Percentiles rank a stretch among this genome's conserved stretches.
Conservation (phyloP, 768 basidiomycete species). For the Tylopilus plumbeoviolaceoides region DNA sequence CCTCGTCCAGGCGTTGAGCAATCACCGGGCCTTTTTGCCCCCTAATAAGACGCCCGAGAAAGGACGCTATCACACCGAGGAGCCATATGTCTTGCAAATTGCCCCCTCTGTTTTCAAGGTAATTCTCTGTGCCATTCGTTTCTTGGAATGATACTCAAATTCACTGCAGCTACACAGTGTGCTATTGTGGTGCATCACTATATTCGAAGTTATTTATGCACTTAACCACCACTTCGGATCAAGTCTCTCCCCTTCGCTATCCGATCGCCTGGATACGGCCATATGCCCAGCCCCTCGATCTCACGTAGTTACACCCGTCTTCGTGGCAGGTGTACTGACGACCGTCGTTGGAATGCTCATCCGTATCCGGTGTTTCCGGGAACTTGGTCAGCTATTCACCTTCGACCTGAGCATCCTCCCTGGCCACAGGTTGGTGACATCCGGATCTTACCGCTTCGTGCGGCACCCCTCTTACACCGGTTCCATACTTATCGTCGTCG, state of each 20-base stretch:
- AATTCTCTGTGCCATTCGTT: not conserved
- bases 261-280: constrained; percentile 30
- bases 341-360: constrained; percentile 43
- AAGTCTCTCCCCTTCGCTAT: constrained; percentile 32
- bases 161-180: constrained; percentile 43
- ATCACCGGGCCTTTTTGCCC: constrained; percentile 51
- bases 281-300: constrained; percentile 30
- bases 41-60: constrained; percentile 52
- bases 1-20: constrained; percentile 45
- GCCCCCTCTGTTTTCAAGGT: constrained; percentile 57
- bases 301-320: constrained; percentile 37
- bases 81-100: constrained; percentile 49
- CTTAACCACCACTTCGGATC: constrained; percentile 28
- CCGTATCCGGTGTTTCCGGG: constrained; percentile 50
- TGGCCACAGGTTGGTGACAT: constrained; percentile 46
- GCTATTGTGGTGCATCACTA: constrained; percentile 47
- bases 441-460: constrained; percentile 48
- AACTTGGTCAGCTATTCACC: constrained; percentile 53
- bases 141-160: not conserved
- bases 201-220: constrained; percentile 47
- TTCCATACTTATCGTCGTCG: constrained; percentile 46
- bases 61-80: constrained; percentile 50
- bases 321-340: constrained; percentile 42
- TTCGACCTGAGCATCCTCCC: constrained; percentile 57
- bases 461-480: constrained; percentile 56